Evolutionary conservation across 768 basidiomycete species (phyloP).

Genomic region (Macrolepiota fuliginosa): DNA sequence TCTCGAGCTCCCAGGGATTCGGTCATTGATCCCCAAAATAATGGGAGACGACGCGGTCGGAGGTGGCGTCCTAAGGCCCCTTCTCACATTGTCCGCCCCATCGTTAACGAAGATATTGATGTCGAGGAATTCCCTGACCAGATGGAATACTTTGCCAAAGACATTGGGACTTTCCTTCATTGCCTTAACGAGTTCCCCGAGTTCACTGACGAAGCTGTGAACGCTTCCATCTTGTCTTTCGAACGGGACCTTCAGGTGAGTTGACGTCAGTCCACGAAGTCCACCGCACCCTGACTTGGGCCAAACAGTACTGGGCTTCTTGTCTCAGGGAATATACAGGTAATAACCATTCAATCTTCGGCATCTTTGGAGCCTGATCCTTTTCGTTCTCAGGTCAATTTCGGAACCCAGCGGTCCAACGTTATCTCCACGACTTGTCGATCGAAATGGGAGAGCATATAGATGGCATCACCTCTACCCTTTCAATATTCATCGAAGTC

Average conservation of each 20-base stretch:
- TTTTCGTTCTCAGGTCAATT: constrained; percentile 53
- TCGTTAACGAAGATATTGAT: constrained; percentile 55
- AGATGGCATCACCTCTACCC: constrained; percentile 61
- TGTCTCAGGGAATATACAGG: constrained; percentile 65
- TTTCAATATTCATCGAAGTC: constrained; percentile 76
- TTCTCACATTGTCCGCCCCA: constrained; percentile 51
- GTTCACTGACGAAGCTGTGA: constrained; percentile 70
- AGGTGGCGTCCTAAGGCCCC: constrained; percentile 35
- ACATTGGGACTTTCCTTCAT: constrained; percentile 64
- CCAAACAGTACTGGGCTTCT: constrained; percentile 68
- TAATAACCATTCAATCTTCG: constrained; percentile 19
- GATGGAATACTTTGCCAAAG: constrained; percentile 58
- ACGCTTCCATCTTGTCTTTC: constrained; percentile 63
- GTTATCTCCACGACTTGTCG: constrained; percentile 73
- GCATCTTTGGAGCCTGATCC: background rate
- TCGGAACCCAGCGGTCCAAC: constrained; percentile 66
- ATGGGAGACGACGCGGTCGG: constrained; percentile 31
- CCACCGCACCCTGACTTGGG: background rate
- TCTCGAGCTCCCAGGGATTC: constrained; percentile 38
- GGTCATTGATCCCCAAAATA: constrained; percentile 21
- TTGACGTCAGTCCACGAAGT: background rate
- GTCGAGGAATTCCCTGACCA: constrained; percentile 67
- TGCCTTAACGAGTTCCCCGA: constrained; percentile 80
- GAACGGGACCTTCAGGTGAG: constrained; percentile 67
- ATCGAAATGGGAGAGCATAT: constrained; percentile 75